Conservation (phyloP, 169 alveolate genomes). For the Plasmodium falciparum region DNA sequence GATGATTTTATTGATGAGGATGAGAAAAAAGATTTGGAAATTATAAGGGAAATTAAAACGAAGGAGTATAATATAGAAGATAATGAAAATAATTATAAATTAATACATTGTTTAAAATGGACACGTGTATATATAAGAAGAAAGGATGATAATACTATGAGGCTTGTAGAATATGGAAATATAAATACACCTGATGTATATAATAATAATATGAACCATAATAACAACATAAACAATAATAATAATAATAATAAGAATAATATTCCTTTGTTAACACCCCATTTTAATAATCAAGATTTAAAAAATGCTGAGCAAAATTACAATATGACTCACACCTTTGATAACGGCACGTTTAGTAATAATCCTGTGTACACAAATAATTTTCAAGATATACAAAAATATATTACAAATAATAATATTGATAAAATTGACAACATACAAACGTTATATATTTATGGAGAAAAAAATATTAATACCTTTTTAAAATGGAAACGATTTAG, state of each 20-base stretch:
- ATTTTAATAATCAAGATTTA: neutral
- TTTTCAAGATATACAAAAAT: slow-evolving; percentile 20
- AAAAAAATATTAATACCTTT: slow-evolving; percentile 59
- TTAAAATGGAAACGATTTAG: slow-evolving; percentile 60
- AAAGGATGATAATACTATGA: neutral
- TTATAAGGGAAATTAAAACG: slow-evolving; percentile 60
- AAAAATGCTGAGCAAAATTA: neutral
- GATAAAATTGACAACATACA: slow-evolving; percentile 29
- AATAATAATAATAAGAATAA: neutral
- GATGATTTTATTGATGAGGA: slow-evolving; percentile 43
- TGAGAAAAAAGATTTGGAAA: slow-evolving; percentile 58
- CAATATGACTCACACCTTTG: neutral
- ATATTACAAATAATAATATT: slow-evolving; percentile 10
- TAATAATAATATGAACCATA: neutral
- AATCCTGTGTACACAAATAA: slow-evolving; percentile 14
- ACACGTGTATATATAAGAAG: slow-evolving; percentile 38
- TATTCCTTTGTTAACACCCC: neutral
- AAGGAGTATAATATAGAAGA: slow-evolving; percentile 30
- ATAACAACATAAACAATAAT: neutral
- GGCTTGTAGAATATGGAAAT: too few species aligned
- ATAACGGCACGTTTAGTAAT: neutral
- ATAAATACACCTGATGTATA: neutral
- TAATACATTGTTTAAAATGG: slow-evolving; percentile 67
- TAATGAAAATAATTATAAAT: slow-evolving; percentile 44
- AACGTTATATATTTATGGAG: slow-evolving; percentile 68